phyloP scores from a whole-genome alignment of 169 alveolate species.

The Besnoitia besnoiti region DNA sequence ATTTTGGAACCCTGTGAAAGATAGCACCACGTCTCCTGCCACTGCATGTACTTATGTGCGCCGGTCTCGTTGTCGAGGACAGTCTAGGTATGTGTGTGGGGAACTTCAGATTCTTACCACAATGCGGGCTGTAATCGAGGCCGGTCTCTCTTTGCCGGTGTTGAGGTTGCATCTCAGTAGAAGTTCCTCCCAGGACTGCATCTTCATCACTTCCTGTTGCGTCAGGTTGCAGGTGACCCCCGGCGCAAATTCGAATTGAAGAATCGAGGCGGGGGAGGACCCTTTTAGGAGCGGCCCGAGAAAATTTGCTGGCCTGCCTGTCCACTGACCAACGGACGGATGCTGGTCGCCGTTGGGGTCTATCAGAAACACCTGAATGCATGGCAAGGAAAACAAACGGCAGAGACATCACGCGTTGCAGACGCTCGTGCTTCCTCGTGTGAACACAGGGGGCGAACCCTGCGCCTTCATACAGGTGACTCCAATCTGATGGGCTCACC shows the following conservation, averaged over 20 bases:
- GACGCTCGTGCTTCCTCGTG: too few species aligned
- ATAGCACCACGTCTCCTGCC: too few species aligned
- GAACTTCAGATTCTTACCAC: not conserved
- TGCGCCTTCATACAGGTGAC: too few species aligned
- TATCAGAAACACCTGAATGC: not conserved
- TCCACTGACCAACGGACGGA: not conserved
- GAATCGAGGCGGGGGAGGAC: not conserved
- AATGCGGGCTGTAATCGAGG: not conserved
- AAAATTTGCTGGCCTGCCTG: not conserved
- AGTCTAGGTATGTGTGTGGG: too few species aligned
- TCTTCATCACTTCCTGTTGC: not conserved
- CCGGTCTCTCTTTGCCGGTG: conserved; percentile 14
- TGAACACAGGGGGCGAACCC: too few species aligned
- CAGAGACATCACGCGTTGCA: too few species aligned
- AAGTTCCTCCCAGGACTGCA: not conserved
- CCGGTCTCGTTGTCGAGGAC: too few species aligned
- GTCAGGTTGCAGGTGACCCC: not conserved
- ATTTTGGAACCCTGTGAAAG: too few species aligned
- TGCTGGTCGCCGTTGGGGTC: not conserved
- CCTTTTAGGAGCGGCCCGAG: conserved; percentile 16
- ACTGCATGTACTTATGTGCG: too few species aligned
- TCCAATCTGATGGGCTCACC: too few species aligned
- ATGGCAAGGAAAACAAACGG: not conserved
- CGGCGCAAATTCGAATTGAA: conserved; percentile 8
- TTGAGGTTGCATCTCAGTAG: not conserved